Percentiles rank a stretch among this genome's conserved stretches.
phyloP scores from a whole-genome alignment of 805 yeast genomes.

The Kuraishia capsulata region DNA sequence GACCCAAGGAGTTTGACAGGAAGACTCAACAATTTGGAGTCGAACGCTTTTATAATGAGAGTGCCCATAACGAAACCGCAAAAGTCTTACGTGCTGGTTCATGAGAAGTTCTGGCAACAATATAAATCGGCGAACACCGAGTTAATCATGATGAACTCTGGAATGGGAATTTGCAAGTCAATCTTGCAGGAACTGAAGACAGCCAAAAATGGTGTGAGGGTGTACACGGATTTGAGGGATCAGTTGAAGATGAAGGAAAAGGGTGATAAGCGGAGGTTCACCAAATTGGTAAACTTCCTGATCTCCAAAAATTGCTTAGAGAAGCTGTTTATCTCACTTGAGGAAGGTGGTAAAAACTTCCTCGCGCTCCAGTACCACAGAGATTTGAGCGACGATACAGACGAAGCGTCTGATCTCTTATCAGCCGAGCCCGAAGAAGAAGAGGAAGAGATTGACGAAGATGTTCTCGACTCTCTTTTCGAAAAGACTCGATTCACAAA shows the following conservation, averaged over 20 bases:
- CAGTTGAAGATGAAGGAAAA: conserved; percentile 43
- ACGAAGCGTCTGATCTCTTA: conserved; percentile 11
- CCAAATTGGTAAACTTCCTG: conserved; percentile 37
- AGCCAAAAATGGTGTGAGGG: not conserved
- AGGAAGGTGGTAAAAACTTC: conserved; percentile 17
- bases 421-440: conserved; percentile 17
- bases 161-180: not conserved
- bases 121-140: not conserved
- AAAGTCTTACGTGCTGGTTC: conserved; percentile 29
- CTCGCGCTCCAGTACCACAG: conserved; percentile 29
- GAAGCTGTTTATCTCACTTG: conserved; percentile 29
- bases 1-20: conserved; percentile 64
- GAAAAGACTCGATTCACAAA: not conserved
- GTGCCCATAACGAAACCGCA: conserved; percentile 6
- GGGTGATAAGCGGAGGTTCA: conserved; percentile 20
- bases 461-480: conserved; percentile 6
- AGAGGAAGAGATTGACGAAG: conserved; percentile 21
- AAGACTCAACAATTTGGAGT: conserved; percentile 47
- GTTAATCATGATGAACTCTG: not conserved
- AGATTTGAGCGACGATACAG: conserved; percentile 23
- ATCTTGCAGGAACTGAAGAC: not conserved
- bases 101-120: conserved; percentile 29
- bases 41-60: conserved; percentile 37
- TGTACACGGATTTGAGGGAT: conserved; percentile 38
- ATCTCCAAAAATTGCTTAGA: conserved; percentile 35